A percentile compares a stretch with the other conserved stretches of the same genome.
phyloP scores from a whole-genome alignment of 2,329 filamentous ascomycete genomes.

The Stachybotrys elegans region DNA sequence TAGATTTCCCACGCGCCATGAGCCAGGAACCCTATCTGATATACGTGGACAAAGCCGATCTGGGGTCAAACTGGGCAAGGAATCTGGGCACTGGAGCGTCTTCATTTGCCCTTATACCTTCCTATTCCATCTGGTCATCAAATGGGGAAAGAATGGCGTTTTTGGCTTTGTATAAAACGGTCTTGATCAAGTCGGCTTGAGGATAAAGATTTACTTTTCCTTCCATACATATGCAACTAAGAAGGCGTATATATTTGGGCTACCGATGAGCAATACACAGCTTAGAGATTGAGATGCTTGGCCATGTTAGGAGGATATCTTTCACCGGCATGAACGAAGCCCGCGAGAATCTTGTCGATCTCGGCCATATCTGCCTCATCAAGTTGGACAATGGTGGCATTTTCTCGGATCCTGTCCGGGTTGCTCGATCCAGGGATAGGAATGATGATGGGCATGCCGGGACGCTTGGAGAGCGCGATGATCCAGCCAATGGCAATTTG shows the following conservation, averaged over 20 bases:
- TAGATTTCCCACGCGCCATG: conserved; percentile 4
- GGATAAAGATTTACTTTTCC: no score
- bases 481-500: conserved; percentile 67
- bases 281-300: conserved; percentile 5
- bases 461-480: conserved; percentile 39
- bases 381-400: conserved; percentile 45
- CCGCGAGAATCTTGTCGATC: conserved; percentile 44
- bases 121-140: conserved; percentile 29
- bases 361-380: conserved; percentile 43
- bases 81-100: conserved; percentile 3
- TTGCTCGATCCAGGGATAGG: conserved; percentile 63
- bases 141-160: conserved; percentile 24
- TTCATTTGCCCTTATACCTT: conserved; percentile 25
- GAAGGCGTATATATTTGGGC: no score
- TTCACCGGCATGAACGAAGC: conserved; percentile 41
- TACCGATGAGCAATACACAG: no score
- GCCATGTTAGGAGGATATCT: conserved; percentile 36
- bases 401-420: conserved; percentile 54
- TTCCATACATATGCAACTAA: no score
- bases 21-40: conserved; percentile 21
- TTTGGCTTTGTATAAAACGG: conserved; percentile 26
- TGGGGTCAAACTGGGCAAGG: no score
- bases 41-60: conserved; percentile 24
- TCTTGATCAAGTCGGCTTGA: conserved; percentile 4
- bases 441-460: conserved; percentile 53